Evolutionary conservation across 371 early-diverging fungal species (phyloP).

Genomic region (Nematocida sp.): DNA sequence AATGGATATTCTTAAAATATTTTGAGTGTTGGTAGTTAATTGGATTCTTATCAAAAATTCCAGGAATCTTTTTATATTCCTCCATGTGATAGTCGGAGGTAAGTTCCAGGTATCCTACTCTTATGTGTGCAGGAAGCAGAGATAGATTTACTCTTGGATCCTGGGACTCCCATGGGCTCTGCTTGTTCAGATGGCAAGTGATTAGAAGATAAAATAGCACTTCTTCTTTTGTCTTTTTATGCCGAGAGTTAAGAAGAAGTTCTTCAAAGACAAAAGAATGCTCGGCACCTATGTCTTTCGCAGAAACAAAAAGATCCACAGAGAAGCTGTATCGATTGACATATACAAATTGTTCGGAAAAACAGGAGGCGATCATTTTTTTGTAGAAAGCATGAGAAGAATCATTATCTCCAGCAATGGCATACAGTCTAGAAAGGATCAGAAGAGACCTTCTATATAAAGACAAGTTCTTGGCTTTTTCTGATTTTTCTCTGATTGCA

Average conservation of each 20-base stretch:
- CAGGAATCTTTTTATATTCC: too few species aligned
- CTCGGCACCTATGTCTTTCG: neutral
- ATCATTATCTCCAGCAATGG: neutral
- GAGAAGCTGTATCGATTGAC: constrained; percentile 8
- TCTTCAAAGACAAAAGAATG: constrained; percentile 24
- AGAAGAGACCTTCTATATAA: neutral
- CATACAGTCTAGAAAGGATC: constrained; percentile 16
- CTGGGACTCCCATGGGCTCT: constrained; percentile 2
- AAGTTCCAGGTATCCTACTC: constrained; percentile 35
- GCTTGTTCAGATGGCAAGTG: neutral
- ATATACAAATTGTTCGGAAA: constrained; percentile 24
- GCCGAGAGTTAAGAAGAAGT: constrained; percentile 13
- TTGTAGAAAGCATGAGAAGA: constrained; percentile 2
- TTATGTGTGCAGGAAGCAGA: constrained; percentile 15
- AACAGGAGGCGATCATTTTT: neutral
- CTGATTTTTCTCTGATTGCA: neutral
- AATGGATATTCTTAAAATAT: too few species aligned
- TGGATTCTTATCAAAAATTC: too few species aligned
- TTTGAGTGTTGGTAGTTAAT: too few species aligned
- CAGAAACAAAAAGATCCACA: neutral
- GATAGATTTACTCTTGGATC: constrained; percentile 7
- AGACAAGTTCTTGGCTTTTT: neutral
- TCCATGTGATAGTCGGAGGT: too few species aligned
- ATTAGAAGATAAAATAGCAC: constrained; percentile 35
- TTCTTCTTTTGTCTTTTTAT: constrained; percentile 8